Percentiles rank a stretch among this genome's conserved stretches.
These are phyloP conservation scores for Penicillium verrucosum DNA, from an alignment of 2,329 filamentous ascomycete species.

Conservation along the genomic window DNA sequence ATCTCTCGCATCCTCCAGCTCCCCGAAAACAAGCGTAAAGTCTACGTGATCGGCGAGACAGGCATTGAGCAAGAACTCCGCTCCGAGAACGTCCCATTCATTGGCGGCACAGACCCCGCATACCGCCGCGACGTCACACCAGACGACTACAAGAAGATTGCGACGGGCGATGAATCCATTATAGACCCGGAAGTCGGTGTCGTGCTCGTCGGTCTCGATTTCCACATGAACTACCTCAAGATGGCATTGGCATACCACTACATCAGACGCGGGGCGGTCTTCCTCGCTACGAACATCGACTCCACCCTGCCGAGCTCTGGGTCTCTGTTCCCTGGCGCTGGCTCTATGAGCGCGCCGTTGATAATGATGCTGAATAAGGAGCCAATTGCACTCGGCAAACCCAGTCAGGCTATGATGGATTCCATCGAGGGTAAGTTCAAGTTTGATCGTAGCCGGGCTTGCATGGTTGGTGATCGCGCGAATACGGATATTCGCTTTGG, in stretches of 20 bases:
- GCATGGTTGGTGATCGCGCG: slow-evolving; percentile 92
- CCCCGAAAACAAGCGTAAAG: slow-evolving; percentile 77
- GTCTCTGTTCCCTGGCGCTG: slow-evolving; percentile 86
- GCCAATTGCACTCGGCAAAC: slow-evolving; percentile 83
- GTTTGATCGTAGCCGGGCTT: slow-evolving; percentile 77
- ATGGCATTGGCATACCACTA: slow-evolving; percentile 82
- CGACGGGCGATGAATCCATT: slow-evolving; percentile 63
- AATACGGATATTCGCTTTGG: slow-evolving; percentile 97
- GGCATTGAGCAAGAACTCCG: slow-evolving; percentile 87
- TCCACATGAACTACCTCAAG: slow-evolving; percentile 94
- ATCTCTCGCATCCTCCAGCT: slow-evolving; percentile 88
- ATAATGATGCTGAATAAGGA: slow-evolving; percentile 66
- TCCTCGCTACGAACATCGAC: slow-evolving; percentile 91
- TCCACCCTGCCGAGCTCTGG: slow-evolving; percentile 80
- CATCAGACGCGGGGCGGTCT: slow-evolving; percentile 71
- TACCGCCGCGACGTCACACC: slow-evolving; percentile 74
- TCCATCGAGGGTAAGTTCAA: slow-evolving; percentile 94
- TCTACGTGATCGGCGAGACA: slow-evolving; percentile 86
- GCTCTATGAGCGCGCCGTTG: slow-evolving; percentile 74
- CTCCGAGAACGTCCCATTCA: slow-evolving; percentile 72
- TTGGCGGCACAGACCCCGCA: slow-evolving; percentile 80
- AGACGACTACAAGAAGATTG: slow-evolving; percentile 75
- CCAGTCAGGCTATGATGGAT: slow-evolving; percentile 99
- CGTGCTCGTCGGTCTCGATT: slow-evolving; percentile 87
- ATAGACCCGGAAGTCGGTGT: slow-evolving; percentile 86